A percentile compares a stretch with the other conserved stretches of the same genome.
Conservation (phyloP, 768 basidiomycete genomes). For the Guyanaporus albipodus region DNA sequence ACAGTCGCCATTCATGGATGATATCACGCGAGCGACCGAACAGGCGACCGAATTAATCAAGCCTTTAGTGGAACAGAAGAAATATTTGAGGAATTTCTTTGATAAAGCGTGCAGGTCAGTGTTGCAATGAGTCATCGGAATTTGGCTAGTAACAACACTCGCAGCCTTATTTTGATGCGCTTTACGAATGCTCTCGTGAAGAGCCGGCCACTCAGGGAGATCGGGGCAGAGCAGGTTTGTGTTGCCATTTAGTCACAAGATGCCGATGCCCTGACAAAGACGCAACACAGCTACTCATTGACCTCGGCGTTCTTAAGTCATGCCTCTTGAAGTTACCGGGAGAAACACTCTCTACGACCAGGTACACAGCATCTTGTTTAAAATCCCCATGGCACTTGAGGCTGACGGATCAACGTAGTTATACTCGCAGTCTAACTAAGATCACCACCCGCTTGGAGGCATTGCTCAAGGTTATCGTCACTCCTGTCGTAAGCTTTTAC, state of each 20-base stretch:
- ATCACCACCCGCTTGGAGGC: slow-evolving; percentile 82
- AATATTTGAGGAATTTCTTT: slow-evolving; percentile 86
- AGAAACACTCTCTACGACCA: slow-evolving; percentile 51
- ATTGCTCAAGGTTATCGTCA: slow-evolving; percentile 91
- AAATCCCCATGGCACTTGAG: background rate
- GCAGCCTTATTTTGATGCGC: slow-evolving; percentile 74
- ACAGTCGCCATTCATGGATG: slow-evolving; percentile 75
- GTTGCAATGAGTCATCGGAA: background rate
- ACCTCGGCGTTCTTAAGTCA: slow-evolving; percentile 82
- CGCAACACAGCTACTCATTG: slow-evolving; percentile 68
- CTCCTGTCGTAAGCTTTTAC: slow-evolving; percentile 66
- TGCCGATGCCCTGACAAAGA: slow-evolving; percentile 6
- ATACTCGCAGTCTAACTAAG: slow-evolving; percentile 77
- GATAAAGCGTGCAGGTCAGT: slow-evolving; percentile 89
- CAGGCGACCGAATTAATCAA: slow-evolving; percentile 74
- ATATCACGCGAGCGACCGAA: slow-evolving; percentile 71
- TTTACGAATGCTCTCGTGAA: slow-evolving; percentile 89
- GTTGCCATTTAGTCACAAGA: background rate
- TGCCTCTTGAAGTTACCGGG: slow-evolving; percentile 83
- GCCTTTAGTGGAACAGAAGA: slow-evolving; percentile 88
- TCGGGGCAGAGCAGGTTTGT: slow-evolving; percentile 89
- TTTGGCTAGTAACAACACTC: background rate
- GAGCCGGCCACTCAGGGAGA: slow-evolving; percentile 87
- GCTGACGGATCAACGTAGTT: slow-evolving; percentile 44
- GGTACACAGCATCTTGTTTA: slow-evolving; percentile 36